Percentiles rank a stretch among this genome's conserved stretches.
These are phyloP conservation scores for Hortaea sp. DNA, from an alignment of 2,329 filamentous ascomycete genomes.

Conservation along the genomic window DNA sequence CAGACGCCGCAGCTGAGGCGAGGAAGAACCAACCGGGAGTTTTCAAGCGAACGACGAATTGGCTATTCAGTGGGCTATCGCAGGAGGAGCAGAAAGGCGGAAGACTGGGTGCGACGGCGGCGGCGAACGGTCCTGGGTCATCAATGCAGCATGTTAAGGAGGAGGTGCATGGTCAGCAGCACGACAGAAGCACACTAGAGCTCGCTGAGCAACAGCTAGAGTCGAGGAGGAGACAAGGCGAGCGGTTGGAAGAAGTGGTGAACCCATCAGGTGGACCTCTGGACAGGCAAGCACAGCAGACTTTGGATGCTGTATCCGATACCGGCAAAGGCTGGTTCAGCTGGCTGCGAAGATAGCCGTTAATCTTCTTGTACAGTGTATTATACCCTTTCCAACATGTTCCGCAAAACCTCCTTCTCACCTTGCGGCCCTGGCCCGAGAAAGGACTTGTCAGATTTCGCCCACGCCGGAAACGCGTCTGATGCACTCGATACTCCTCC, in stretches of 20 bases:
- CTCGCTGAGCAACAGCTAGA: constrained; percentile 25
- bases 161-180: constrained; percentile 7
- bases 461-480: too few relatives aligned
- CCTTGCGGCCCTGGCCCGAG: too few relatives aligned
- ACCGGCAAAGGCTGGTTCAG: background rate
- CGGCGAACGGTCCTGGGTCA: constrained; percentile 4
- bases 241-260: constrained; percentile 17
- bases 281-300: constrained; percentile 29
- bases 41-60: constrained; percentile 24
- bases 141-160: constrained; percentile 8
- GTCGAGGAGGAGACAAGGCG: constrained; percentile 16
- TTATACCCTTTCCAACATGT: background rate
- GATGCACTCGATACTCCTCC: too few relatives aligned
- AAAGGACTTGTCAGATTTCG: too few relatives aligned
- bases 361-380: background rate
- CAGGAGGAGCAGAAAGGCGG: constrained; percentile 29
- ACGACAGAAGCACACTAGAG: constrained; percentile 20
- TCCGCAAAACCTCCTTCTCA: background rate
- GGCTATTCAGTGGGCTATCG: constrained; percentile 23
- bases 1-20: constrained; percentile 43
- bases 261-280: constrained; percentile 32
- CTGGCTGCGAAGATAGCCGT: background rate
- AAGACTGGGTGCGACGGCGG: constrained; percentile 20
- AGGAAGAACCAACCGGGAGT: constrained; percentile 27
- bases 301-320: background rate